A percentile compares a stretch with the other conserved stretches of the same genome.
Conservation (phyloP, 148 eudicot genomes). For the Diospyros lotus region DNA sequence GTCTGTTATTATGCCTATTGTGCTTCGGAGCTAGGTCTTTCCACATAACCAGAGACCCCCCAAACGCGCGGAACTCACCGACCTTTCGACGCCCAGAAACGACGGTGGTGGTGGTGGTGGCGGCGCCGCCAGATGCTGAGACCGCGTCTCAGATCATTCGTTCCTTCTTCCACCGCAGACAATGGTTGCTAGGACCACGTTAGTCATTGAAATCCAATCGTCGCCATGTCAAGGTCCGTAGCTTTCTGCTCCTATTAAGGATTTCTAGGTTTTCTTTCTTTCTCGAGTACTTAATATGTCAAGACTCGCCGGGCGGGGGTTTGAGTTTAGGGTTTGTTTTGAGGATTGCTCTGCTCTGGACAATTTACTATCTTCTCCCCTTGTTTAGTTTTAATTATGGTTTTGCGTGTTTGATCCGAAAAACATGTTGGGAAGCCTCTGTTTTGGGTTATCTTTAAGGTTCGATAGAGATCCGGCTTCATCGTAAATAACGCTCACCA, state of each 20-base stretch:
- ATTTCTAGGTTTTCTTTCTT: neutral
- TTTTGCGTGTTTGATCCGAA: neutral
- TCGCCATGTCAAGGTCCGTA: slow-evolving; percentile 18
- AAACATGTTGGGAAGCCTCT: neutral
- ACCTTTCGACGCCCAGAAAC: neutral
- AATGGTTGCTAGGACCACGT: slow-evolving; percentile 6
- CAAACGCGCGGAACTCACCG: neutral
- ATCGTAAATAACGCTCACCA: neutral
- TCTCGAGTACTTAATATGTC: neutral
- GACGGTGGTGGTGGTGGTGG: neutral
- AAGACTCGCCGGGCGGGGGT: neutral
- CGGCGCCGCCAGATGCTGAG: slow-evolving; percentile 4
- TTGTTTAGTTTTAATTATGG: neutral
- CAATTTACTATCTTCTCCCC: neutral
- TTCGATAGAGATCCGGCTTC: neutral
- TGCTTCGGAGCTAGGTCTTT: too few species aligned
- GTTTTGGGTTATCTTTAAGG: neutral
- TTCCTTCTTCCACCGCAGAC: neutral
- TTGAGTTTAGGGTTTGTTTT: neutral
- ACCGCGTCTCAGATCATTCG: slow-evolving; percentile 8
- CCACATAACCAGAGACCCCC: neutral
- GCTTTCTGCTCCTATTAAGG: neutral
- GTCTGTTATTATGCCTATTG: too few species aligned
- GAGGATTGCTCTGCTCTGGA: neutral
- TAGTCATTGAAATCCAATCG: neutral